These are phyloP conservation scores for Globisporangium echinulatum DNA, from an alignment of 352 stramenopile species.

Conservation along the genomic window DNA sequence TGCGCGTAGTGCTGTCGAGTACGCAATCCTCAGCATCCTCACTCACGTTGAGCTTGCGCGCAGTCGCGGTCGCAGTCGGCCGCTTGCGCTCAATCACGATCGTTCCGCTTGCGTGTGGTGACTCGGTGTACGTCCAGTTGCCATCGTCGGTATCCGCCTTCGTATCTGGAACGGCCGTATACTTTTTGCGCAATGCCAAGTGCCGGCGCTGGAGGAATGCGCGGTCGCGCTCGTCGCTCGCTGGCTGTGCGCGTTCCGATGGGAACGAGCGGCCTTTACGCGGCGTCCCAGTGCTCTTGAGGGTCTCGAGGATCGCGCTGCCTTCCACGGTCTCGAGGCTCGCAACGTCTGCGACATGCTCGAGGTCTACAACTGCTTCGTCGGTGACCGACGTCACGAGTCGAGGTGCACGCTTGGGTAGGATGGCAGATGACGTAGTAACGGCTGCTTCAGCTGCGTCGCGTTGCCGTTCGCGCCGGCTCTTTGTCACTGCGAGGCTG, in stretches of 20 bases:
- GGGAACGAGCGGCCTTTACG: conserved; percentile 37
- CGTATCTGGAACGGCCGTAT: conserved; percentile 19
- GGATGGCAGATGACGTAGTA: not conserved
- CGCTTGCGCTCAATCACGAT: conserved; percentile 17
- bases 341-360: conserved; percentile 24
- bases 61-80: not conserved
- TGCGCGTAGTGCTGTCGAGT: too few relatives aligned
- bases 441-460: conserved; percentile 5
- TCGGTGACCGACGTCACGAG: conserved; percentile 13
- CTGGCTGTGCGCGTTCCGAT: conserved; percentile 33
- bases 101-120: not conserved
- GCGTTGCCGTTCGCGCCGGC: conserved; percentile 8
- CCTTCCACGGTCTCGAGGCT: conserved; percentile 57
- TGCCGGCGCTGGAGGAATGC: conserved; percentile 38
- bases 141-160: conserved; percentile 7
- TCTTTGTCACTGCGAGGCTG: conserved; percentile 12
- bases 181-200: conserved; percentile 30
- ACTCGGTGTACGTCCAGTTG: conserved; percentile 15
- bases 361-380: conserved; percentile 42
- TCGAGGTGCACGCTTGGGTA: conserved; percentile 6
- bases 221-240: conserved; percentile 46
- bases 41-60: not conserved
- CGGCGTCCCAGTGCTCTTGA: conserved; percentile 38
- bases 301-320: conserved; percentile 44
- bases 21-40: not conserved